Conservation (phyloP, 495 filamentous ascomycete species). For the Astrothelium subdiscretum region DNA sequence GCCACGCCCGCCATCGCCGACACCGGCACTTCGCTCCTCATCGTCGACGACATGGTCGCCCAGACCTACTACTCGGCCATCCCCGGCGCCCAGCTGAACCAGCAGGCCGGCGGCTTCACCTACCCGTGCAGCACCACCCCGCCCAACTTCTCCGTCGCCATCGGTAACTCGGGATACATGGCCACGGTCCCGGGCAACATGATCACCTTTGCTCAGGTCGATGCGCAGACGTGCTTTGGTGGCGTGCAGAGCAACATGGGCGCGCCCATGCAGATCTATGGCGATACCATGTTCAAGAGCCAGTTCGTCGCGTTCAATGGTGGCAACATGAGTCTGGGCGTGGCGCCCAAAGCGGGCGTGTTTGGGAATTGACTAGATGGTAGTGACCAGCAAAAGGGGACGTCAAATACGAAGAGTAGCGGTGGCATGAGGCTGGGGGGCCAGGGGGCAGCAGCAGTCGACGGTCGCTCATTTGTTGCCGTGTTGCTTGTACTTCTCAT, state of each 20-base stretch:
- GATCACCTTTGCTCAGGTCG: constrained; percentile 53
- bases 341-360: constrained; percentile 33
- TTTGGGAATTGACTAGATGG: background rate
- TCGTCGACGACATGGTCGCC: constrained; percentile 27
- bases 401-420: background rate
- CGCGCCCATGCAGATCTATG: constrained; percentile 55
- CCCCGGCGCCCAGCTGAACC: constrained; percentile 37
- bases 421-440: background rate
- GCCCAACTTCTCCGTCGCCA: constrained; percentile 54
- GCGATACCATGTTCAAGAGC: constrained; percentile 69
- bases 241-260: constrained; percentile 40
- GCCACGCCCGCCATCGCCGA: constrained; percentile 32
- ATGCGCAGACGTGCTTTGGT: constrained; percentile 32
- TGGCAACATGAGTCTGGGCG: constrained; percentile 46
- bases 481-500: background rate
- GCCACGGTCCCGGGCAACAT: constrained; percentile 54
- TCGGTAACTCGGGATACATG: constrained; percentile 43
- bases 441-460: background rate
- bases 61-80: constrained; percentile 46
- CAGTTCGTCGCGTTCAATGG: constrained; percentile 71
- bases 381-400: constrained; percentile 1
- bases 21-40: constrained; percentile 32
- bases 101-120: constrained; percentile 45
- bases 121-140: constrained; percentile 52
- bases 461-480: background rate